Evolutionary conservation across 306 rosid genomes (phyloP).

Genomic region (Coriaria nepalensis): DNA sequence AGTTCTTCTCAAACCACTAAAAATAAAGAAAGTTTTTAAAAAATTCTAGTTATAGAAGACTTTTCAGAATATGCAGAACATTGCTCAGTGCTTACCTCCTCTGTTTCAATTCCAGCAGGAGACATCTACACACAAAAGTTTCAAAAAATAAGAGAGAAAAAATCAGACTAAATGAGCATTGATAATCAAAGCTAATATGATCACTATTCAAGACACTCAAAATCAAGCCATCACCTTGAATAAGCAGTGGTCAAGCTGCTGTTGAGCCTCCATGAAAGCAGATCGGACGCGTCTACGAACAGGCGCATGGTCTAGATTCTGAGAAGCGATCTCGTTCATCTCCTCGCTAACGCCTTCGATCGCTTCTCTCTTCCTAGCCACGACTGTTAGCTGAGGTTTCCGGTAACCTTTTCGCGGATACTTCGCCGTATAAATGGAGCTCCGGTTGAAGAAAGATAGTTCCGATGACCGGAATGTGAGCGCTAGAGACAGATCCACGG

Average conservation of each 20-base stretch:
- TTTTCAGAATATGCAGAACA: constrained; percentile 3
- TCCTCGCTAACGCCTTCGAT: constrained; percentile 42
- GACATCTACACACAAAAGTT: constrained; percentile 35
- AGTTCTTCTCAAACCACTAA: constrained; percentile 68
- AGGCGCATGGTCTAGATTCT: constrained; percentile 48
- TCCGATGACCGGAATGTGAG: constrained; percentile 21
- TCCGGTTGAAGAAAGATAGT: constrained; percentile 12
- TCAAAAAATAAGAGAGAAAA: constrained; percentile 13
- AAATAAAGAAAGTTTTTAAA: background rate
- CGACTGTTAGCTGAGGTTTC: constrained; percentile 12
- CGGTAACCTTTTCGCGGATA: constrained; percentile 12
- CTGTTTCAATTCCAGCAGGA: constrained; percentile 63
- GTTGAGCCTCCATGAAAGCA: constrained; percentile 45
- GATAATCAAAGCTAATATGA: background rate
- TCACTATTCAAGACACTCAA: background rate
- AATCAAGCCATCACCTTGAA: constrained; percentile 35
- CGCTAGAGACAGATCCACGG: constrained; percentile 18
- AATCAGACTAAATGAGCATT: constrained; percentile 6
- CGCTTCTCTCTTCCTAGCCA: constrained; percentile 23
- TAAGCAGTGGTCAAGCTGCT: constrained; percentile 49
- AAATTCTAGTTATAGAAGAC: no score
- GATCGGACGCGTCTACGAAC: constrained; percentile 49
- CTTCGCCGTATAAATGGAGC: constrained; percentile 12
- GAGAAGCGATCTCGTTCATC: constrained; percentile 38
- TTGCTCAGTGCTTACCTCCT: constrained; percentile 44